Conservation (phyloP, 1,139 yeast genomes). For the Geotrichum candidum region DNA sequence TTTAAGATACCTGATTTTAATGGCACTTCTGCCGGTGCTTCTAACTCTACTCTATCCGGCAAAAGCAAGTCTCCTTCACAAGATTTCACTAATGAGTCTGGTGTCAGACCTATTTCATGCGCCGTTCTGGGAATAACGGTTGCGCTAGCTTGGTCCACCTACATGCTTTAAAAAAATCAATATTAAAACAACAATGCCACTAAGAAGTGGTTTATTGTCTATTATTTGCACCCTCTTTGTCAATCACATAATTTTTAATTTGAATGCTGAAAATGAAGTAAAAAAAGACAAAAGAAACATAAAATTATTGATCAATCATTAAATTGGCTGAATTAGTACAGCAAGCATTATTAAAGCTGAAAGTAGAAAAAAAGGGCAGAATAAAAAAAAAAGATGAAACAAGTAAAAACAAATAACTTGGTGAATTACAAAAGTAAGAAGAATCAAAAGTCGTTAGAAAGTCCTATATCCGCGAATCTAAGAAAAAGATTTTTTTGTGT, state of each 20-base stretch:
- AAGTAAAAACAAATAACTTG: background rate
- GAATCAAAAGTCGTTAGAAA: background rate
- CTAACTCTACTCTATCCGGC: background rate
- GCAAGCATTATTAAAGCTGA: background rate
- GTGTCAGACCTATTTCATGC: slow-evolving; percentile 10
- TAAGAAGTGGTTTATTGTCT: background rate
- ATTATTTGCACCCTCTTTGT: background rate
- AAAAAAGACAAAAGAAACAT: background rate
- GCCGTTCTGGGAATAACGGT: slow-evolving; percentile 11
- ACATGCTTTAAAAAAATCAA: slow-evolving; percentile 3
- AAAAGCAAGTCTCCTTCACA: background rate
- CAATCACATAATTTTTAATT: background rate
- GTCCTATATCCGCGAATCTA: background rate
- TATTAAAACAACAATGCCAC: slow-evolving; percentile 1
- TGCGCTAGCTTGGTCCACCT: slow-evolving; percentile 12
- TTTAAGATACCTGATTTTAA: slow-evolving; percentile 5
- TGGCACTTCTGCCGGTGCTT: slow-evolving; percentile 5
- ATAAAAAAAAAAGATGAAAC: background rate
- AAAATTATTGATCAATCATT: background rate
- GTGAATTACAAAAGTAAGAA: too few relatives aligned
- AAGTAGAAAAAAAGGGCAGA: background rate
- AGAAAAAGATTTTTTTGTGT: background rate
- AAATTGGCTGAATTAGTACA: background rate
- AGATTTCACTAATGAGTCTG: slow-evolving; percentile 4
- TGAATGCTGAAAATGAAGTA: background rate